A percentile compares a stretch with the other conserved stretches of the same genome.
phyloP scores from a whole-genome alignment of 169 alveolate genomes.

The Eimeria acervulina region DNA sequence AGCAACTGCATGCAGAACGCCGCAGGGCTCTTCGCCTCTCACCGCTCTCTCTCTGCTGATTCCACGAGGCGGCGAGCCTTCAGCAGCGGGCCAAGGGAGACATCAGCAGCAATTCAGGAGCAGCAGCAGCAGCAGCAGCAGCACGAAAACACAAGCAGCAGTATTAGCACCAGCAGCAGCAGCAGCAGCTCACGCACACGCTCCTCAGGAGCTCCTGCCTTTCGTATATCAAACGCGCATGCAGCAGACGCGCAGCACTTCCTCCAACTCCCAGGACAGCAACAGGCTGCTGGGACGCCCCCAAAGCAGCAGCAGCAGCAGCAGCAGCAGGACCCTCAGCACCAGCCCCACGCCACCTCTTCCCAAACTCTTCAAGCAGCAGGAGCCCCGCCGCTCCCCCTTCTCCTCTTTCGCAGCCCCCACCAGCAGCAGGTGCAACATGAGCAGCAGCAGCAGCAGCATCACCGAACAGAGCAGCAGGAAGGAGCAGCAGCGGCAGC shows the following conservation, averaged over 20 bases:
- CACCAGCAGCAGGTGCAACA: not conserved
- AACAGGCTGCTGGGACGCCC: not conserved
- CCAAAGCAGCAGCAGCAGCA: not conserved
- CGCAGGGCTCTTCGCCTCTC: not conserved
- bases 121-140: not conserved
- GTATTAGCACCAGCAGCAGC: not conserved
- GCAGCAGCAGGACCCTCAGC: not conserved
- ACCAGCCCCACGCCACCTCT: not conserved
- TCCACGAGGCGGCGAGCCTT: not conserved
- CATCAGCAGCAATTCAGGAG: not conserved
- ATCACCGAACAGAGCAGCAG: not conserved
- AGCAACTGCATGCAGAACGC: not conserved
- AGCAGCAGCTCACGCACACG: not conserved
- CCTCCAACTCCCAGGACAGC: not conserved
- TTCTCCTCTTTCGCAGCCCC: not conserved
- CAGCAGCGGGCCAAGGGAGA: conserved; percentile 18
- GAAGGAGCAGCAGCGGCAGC: not conserved
- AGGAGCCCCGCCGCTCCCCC: not conserved
- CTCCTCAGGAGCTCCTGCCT: too few species aligned
- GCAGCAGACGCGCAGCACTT: not conserved
- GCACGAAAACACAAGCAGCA: not conserved
- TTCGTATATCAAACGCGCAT: too few species aligned
- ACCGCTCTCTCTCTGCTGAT: not conserved
- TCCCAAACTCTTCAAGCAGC: not conserved
- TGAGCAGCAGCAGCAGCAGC: conserved; percentile 15